phyloP scores from a whole-genome alignment of 148 eudicot species.

The Persicaria tinctoria region DNA sequence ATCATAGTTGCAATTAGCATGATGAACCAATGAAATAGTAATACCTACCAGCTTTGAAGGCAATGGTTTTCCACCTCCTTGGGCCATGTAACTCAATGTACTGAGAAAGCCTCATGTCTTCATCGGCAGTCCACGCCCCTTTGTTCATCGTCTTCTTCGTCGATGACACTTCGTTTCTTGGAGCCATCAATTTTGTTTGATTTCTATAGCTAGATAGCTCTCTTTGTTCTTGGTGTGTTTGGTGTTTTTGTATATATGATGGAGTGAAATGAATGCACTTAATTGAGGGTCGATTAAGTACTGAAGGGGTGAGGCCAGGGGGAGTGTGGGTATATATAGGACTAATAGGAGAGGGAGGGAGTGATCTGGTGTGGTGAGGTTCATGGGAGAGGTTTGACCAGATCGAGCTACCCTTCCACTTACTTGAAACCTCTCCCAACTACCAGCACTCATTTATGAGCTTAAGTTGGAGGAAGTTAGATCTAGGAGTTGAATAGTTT shows the following conservation, averaged over 20 bases:
- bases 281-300: too few species aligned
- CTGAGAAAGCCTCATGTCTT: slow-evolving; percentile 41
- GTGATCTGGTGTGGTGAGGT: too few species aligned
- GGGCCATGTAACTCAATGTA: slow-evolving; percentile 45
- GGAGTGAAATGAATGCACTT: too few species aligned
- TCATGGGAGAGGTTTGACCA: not conserved
- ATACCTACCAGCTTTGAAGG: slow-evolving; percentile 46
- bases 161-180: not conserved
- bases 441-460: slow-evolving; percentile 6
- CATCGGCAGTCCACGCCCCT: slow-evolving; percentile 74
- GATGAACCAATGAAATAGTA: too few species aligned
- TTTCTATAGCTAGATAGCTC: not conserved
- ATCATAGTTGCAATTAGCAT: too few species aligned
- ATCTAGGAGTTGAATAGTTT: not conserved
- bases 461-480: not conserved
- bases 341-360: not conserved
- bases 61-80: slow-evolving; percentile 47
- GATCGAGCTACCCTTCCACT: slow-evolving; percentile 26
- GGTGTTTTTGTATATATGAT: not conserved
- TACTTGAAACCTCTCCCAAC: slow-evolving; percentile 14
- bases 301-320: not conserved
- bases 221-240: not conserved
- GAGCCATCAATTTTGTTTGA: slow-evolving; percentile 16
- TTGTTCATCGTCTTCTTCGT: slow-evolving; percentile 30
- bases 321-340: not conserved